Base-by-base conservation (phyloP, 768 basidiomycete genomes). In the Tulasnella sp. region DNA sequence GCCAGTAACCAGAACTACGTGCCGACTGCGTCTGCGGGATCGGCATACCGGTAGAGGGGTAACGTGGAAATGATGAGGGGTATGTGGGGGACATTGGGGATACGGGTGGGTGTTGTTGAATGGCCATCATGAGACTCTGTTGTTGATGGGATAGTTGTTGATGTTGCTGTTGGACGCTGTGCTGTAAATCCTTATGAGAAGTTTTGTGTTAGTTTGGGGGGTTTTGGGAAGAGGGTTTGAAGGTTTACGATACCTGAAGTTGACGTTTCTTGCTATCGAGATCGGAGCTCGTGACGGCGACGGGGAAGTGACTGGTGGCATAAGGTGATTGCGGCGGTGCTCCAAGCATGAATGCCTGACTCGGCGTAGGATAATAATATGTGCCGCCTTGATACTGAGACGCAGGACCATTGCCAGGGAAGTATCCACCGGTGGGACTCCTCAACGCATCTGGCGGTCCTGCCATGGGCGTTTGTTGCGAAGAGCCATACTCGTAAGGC, bases 271-370 rank as follows among this genome's bases (percentile, higher is more conserved):
- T 85, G 63, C 83, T 79, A 23, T 69, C 64, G 21, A 77, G 61
- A 26, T 73, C 69, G 19, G 72, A 67, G 34, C 77, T 74, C 45
- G 70, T 68, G 21, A 76, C 68, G 44, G 75, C 66, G 32, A 71
- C 67, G 26, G 80, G 60, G 58, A 80, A 80, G 23, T 77, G 71
- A n/a, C 75, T 72, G 7, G 77, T 70, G 73, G 84, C 77, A 24
- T 81, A 76, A 4, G 81, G 80, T 55, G 77, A 70, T 13, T 78
- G 73, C 26, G 76, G 74, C 41, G 66, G 48, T 11, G 74, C 69
- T 60, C 80, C 76, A 69, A 82, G 85, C 61, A 85, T 72, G 67
- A 85, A 74, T 4, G 79, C 71, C 66, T 83, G 84, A 61, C 51
- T 48, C 21, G 74, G 76, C 13, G 77, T 66, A 27, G 80, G 75